phyloP scores from a whole-genome alignment of 768 basidiomycete species.

The Scleroderma citrinum region DNA sequence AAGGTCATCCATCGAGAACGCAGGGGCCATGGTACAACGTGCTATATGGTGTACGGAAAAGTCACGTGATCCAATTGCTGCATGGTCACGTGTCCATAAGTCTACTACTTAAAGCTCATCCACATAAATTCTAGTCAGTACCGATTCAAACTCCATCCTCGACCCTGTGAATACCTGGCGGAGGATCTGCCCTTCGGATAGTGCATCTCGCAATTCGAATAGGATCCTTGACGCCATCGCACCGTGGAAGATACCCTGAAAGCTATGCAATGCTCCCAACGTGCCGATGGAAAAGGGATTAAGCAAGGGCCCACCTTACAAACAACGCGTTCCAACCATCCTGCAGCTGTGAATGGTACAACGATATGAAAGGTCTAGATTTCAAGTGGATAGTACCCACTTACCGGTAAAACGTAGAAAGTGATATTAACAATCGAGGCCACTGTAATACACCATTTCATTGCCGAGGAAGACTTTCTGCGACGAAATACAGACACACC shows the following conservation, averaged over 20 bases:
- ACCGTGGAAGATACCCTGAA: conserved; percentile 8
- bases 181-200: neutral
- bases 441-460: neutral
- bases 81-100: too few relatives aligned
- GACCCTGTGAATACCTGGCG: neutral
- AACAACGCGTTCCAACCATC: too few relatives aligned
- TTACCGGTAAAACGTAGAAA: conserved; percentile 6
- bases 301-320: too few relatives aligned
- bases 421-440: conserved; percentile 4
- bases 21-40: too few relatives aligned
- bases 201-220: conserved; percentile 4
- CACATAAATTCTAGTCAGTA: neutral
- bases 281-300: too few relatives aligned
- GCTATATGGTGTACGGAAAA: too few relatives aligned
- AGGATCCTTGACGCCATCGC: conserved; percentile 11
- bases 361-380: too few relatives aligned
- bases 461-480: too few relatives aligned
- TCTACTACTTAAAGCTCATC: neutral
- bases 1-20: too few relatives aligned
- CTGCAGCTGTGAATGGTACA: too few relatives aligned
- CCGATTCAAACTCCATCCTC: conserved; percentile 2
- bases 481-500: neutral
- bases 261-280: neutral
- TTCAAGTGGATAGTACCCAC: neutral
- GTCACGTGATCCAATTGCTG: too few relatives aligned